These are phyloP conservation scores for Aspergillus sp. DNA, from an alignment of 2,329 filamentous ascomycete genomes.

Conservation along the genomic window DNA sequence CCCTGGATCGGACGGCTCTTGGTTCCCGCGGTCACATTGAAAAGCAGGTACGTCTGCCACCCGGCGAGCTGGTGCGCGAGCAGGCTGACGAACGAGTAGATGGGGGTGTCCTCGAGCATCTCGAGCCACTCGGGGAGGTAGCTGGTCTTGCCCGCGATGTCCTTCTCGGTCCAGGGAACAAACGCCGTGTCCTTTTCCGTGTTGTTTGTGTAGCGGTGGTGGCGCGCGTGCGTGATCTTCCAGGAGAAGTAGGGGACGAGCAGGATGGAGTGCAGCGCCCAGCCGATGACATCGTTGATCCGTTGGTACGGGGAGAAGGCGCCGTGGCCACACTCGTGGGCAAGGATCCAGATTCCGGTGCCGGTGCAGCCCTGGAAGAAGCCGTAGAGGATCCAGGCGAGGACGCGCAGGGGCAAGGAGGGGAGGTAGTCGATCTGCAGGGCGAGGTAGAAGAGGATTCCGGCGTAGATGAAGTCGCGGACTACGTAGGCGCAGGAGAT, in stretches of 20 bases:
- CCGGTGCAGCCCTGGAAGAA: slow-evolving; percentile 68
- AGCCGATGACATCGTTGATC: slow-evolving; percentile 67
- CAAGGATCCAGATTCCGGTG: slow-evolving; percentile 72
- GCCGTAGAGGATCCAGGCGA: slow-evolving; percentile 63
- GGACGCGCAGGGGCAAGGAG: slow-evolving; percentile 48
- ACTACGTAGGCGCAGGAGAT: slow-evolving; percentile 61
- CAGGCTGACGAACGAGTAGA: slow-evolving; percentile 59
- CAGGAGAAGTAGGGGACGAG: slow-evolving; percentile 74
- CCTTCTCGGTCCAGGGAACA: slow-evolving; percentile 56
- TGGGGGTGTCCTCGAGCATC: slow-evolving; percentile 63
- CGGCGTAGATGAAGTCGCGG: slow-evolving; percentile 59
- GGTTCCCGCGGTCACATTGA: slow-evolving; percentile 59
- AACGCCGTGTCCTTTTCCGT: slow-evolving; percentile 71
- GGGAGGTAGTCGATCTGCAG: slow-evolving; percentile 60
- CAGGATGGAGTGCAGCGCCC: slow-evolving; percentile 67
- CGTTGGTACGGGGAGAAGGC: slow-evolving; percentile 63
- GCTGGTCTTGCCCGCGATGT: slow-evolving; percentile 43
- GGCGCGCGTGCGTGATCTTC: slow-evolving; percentile 71
- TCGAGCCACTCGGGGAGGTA: slow-evolving; percentile 58
- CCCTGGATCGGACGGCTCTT: slow-evolving; percentile 47
- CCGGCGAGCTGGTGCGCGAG: slow-evolving; percentile 67
- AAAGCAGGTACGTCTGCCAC: slow-evolving; percentile 67
- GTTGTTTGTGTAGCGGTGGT: slow-evolving; percentile 71
- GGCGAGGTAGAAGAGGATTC: slow-evolving; percentile 55
- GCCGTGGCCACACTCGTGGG: slow-evolving; percentile 72